Percentiles rank a stretch among this genome's conserved stretches.
Conservation (phyloP, 2,329 filamentous ascomycete species). For the Epichloe uncinata region DNA sequence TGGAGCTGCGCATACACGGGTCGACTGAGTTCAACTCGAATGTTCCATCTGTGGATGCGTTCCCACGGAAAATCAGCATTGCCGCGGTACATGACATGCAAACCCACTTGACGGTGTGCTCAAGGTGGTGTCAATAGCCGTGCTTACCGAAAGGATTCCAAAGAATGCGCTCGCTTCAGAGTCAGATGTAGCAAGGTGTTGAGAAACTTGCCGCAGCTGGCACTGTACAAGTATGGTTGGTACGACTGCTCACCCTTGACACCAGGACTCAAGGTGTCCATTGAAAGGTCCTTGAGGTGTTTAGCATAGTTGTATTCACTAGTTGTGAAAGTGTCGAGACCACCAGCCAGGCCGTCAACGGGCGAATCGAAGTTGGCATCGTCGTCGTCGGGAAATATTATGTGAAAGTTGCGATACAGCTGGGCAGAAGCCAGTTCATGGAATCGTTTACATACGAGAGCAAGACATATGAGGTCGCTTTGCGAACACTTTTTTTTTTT, state of each 20-base stretch:
- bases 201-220: constrained; percentile 49
- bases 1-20: constrained; percentile 45
- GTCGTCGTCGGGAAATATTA: constrained; percentile 48
- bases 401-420: constrained; percentile 46
- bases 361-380: constrained; percentile 35
- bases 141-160: constrained; percentile 43
- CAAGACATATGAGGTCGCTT: constrained; percentile 41
- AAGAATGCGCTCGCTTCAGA: constrained; percentile 37
- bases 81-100: not conserved
- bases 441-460: constrained; percentile 44
- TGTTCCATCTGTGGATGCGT: constrained; percentile 39
- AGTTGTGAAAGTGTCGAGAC: constrained; percentile 47
- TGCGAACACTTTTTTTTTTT: constrained; percentile 30
- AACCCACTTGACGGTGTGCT: not conserved
- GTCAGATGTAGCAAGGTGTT: constrained; percentile 46
- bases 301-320: constrained; percentile 51
- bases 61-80: constrained; percentile 1
- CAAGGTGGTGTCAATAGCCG: not conserved
- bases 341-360: constrained; percentile 43
- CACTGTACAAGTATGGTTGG: constrained; percentile 38
- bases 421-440: constrained; percentile 43
- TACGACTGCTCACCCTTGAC: constrained; percentile 40
- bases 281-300: constrained; percentile 39
- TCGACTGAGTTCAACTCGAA: constrained; percentile 47
- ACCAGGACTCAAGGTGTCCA: constrained; percentile 42